Evolutionary conservation across 148 eudicot species (phyloP), one percentile per base, ranked within the genome.

Genomic region (Rhododendron williamsianum): DNA sequence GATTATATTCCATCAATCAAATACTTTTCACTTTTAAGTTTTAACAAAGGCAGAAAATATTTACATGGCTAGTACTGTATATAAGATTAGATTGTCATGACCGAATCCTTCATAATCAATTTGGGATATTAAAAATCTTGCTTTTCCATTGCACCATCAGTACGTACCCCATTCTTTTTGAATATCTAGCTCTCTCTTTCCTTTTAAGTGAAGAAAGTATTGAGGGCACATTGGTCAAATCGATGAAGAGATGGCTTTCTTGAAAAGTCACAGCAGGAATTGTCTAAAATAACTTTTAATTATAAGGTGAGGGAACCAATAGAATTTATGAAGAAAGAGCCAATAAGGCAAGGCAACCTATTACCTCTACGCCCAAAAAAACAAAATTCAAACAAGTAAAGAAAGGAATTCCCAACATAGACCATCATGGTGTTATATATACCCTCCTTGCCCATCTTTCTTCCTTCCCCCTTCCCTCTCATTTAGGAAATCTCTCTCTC

Each of bases 371-470:
- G 25, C 63, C 85, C 71, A 83, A 30, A 78, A 82, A 85, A 84
- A 80, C 83, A 67, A 87, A 80, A 81, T 81, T 82, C 91, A 87
- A 91, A 84, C 92, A 89, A 91, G 92, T 58, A 82, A 89, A 89
- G 91, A 58, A 91, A 91, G 67, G 92, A 87, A 89, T 91, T 91
- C 85, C 23, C 82, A 78, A 73, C 80, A 45, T 56, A 80, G 7
- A 76, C 51, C 58, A 18, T 49, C 54, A 27, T 72, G 19, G 18
- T 15, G 27, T 18, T 86, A 90, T 78, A 86, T 82, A 90, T 46
- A 33, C 18, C 69, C 48, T 23, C 49, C 54, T 82, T 9, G 27
- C 30, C 35, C 56, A 46, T 82, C 72, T 56, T 21, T 21, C 83
- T 38, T 48, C 35, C 84, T 49, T 35, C 54, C 76, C 81, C 76